phyloP scores from a whole-genome alignment of 2,329 filamentous ascomycete genomes.

The Neophaeococcomyces mojaviensis region DNA sequence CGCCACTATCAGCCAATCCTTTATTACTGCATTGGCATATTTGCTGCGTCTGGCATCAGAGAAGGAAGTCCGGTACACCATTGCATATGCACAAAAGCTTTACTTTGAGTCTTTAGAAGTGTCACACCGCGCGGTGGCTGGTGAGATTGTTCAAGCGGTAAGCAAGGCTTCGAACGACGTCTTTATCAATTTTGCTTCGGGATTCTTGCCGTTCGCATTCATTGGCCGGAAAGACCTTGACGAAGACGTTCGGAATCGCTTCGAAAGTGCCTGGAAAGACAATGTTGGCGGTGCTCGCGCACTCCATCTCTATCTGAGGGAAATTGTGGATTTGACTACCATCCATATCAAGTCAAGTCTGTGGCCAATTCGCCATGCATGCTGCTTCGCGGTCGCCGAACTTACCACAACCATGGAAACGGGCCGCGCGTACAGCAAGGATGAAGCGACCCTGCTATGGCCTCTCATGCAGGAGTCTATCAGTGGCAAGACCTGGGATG shows the following conservation, averaged over 20 bases:
- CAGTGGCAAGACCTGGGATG: slow-evolving; percentile 82
- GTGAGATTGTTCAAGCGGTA: slow-evolving; percentile 74
- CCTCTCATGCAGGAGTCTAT: slow-evolving; percentile 74
- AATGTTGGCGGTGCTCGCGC: slow-evolving; percentile 79
- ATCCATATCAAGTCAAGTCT: slow-evolving; percentile 68
- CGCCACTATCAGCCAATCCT: slow-evolving; percentile 83
- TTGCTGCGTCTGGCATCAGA: slow-evolving; percentile 60
- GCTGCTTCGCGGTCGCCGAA: slow-evolving; percentile 71
- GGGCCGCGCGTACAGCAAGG: slow-evolving; percentile 47
- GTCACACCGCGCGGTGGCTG: slow-evolving; percentile 63
- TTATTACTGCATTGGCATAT: slow-evolving; percentile 80
- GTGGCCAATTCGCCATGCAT: slow-evolving; percentile 86
- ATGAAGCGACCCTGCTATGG: slow-evolving; percentile 64
- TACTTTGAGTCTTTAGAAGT: slow-evolving; percentile 82
- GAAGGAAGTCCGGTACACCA: slow-evolving; percentile 48
- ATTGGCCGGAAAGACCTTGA: slow-evolving; percentile 79
- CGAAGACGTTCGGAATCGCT: slow-evolving; percentile 69
- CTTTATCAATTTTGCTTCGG: slow-evolving; percentile 67
- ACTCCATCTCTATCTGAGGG: slow-evolving; percentile 72
- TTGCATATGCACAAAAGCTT: slow-evolving; percentile 53
- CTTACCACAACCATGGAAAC: slow-evolving; percentile 56
- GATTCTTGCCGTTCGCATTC: slow-evolving; percentile 79
- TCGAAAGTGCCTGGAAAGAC: slow-evolving; percentile 78
- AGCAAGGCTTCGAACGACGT: slow-evolving; percentile 83
- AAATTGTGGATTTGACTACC: slow-evolving; percentile 65